Conservation (phyloP, 116 monocot genomes). For the Cymodocea nodosa region DNA sequence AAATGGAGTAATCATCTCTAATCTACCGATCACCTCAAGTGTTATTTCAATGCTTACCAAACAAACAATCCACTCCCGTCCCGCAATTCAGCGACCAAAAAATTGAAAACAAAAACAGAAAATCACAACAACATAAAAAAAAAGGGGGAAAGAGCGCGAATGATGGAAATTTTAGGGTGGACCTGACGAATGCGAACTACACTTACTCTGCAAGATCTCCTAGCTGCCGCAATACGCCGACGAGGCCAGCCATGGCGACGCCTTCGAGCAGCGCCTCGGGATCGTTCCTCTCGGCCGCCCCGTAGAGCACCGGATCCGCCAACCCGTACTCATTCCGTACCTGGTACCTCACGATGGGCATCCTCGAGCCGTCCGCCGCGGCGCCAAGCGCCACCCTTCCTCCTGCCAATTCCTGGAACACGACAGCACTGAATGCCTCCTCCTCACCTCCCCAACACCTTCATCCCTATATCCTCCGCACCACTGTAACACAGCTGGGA, state of each 20-base stretch:
- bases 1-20: too few species aligned
- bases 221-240: slow-evolving; percentile 89
- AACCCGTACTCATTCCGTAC: slow-evolving; percentile 21
- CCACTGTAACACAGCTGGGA: too few species aligned
- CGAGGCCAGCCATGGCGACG: slow-evolving; percentile 61
- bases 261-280: slow-evolving; percentile 31
- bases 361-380: slow-evolving; percentile 2
- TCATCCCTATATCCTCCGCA: neutral
- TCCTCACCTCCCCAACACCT: neutral
- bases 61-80: too few species aligned
- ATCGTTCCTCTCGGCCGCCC: slow-evolving; percentile 14
- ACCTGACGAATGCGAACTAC: neutral
- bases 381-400: neutral
- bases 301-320: slow-evolving; percentile 23
- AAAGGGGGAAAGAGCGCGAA: neutral
- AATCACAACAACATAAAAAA: neutral
- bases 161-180: too few species aligned
- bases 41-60: too few species aligned
- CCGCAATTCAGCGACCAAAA: neutral
- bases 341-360: slow-evolving; percentile 25
- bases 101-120: neutral
- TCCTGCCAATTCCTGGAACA: slow-evolving; percentile 1
- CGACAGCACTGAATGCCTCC: neutral
- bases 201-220: slow-evolving; percentile 95
- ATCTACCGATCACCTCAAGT: too few species aligned